Base-by-base conservation (phyloP, 108 stramenopile genomes). In the Fragilaria crotonensis region DNA sequence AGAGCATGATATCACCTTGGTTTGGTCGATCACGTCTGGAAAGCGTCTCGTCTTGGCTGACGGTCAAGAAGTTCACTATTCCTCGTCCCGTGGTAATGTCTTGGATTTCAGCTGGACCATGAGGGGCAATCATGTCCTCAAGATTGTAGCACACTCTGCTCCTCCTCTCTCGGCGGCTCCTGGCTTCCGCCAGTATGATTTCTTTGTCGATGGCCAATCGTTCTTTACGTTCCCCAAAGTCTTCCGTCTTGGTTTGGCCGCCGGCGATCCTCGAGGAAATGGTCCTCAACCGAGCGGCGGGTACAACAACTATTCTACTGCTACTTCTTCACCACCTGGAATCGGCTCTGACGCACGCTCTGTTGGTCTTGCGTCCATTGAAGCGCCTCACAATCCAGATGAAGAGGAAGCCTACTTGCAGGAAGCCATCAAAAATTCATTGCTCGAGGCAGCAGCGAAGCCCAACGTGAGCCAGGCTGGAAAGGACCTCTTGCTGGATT, bases 151-250 rank as follows among this genome's bases (percentile, higher is more conserved):
- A n/a, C 86, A 92, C 69, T 87, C 85, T 3, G 74, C 86, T 44
- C 81, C 90, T 29, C 90, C 90, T 51, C 72, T 92, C 64, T 71
- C 66, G 17, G 75, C 80, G 21, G 74, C 69, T 25, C 87, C 90
- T 30, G 87, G 87, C 9, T 92, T 88, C 68, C 71, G 93, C 21
- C 93, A 94, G 68, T 94, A 94, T 64, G 93, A 94, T 71, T 85
- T 94, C 59, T 84, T 84, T 70, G 81, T 94, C 32, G 93, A 94
- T 67, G 93, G 93, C 0, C 76, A 86, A 62, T 75, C 71, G 52
- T 94, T 90, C 64, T 90, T 90, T 60, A 73, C 72, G 41, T 84
- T 94, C 57, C 93, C 93, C 30, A 90, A 94, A 64, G 87, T 94
- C 14, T 94, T 80, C 61, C 75, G 83, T 30, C 66, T 94, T 27